Percentiles rank a stretch among this genome's conserved stretches.
phyloP scores from a whole-genome alignment of 2,329 filamentous ascomycete species.

The Dichotomopilus funicola region DNA sequence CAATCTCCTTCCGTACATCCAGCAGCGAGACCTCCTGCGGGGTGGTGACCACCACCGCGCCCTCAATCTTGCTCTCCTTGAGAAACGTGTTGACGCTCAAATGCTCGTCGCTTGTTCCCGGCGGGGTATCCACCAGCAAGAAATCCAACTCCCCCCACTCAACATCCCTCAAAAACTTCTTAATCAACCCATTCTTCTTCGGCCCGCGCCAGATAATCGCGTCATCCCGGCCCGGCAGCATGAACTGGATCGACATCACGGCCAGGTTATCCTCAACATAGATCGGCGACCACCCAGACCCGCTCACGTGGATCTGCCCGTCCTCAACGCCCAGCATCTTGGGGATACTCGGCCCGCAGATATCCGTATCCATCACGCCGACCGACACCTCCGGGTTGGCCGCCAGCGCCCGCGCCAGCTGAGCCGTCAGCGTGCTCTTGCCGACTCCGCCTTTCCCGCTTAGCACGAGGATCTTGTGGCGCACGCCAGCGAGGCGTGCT shows the following conservation, averaged over 20 bases:
- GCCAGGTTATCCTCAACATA: constrained; percentile 92
- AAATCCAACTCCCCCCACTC: constrained; percentile 96
- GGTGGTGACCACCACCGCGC: constrained; percentile 87
- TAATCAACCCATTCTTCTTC: constrained; percentile 98
- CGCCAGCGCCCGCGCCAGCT: constrained; percentile 85
- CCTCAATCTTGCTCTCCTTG: constrained; percentile 86
- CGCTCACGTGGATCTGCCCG: constrained; percentile 88
- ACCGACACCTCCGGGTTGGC: constrained; percentile 71
- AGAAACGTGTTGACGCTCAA: constrained; percentile 87
- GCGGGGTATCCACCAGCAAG: constrained; percentile 88
- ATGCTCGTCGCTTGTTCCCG: constrained; percentile 93
- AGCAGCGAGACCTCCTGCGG: constrained; percentile 89
- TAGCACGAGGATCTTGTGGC: constrained; percentile 87
- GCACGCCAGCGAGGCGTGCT: constrained; percentile 69
- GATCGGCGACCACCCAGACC: constrained; percentile 85
- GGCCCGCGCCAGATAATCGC: constrained; percentile 96
- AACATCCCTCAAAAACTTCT: constrained; percentile 95
- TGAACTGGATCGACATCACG: constrained; percentile 97
- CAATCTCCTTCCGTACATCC: constrained; percentile 94
- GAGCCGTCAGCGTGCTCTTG: constrained; percentile 86
- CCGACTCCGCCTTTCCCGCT: constrained; percentile 91
- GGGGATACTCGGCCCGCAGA: constrained; percentile 90
- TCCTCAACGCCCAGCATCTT: constrained; percentile 98
- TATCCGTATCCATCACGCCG: constrained; percentile 97
- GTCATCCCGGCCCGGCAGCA: constrained; percentile 89